Conservation (phyloP, 768 basidiomycete genomes). For the Lactarius evosmus region DNA sequence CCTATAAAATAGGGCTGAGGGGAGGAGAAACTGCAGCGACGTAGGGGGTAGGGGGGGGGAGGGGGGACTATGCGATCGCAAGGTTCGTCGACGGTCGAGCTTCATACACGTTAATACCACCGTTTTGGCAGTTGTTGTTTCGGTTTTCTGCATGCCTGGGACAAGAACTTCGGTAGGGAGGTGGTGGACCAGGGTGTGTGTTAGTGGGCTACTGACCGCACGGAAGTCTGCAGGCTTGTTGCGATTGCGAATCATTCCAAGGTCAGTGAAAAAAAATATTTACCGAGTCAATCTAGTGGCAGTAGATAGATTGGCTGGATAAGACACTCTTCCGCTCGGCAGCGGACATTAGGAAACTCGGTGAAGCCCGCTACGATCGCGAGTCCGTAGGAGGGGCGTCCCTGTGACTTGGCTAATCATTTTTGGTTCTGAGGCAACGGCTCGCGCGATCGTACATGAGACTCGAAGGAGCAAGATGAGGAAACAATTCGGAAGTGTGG, state of each 20-base stretch:
- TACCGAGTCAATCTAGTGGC: constrained; percentile 3
- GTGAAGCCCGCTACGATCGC: constrained; percentile 3
- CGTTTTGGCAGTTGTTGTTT: background rate
- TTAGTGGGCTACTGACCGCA: constrained; percentile 5
- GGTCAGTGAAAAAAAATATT: constrained; percentile 5
- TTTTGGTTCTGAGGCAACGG: background rate
- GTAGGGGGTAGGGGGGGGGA: background rate
- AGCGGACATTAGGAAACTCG: background rate
- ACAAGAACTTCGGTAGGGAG: background rate
- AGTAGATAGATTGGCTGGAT: background rate
- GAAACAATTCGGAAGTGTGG: constrained; percentile 9
- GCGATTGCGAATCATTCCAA: background rate
- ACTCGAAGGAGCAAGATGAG: constrained; percentile 7
- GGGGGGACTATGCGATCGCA: background rate
- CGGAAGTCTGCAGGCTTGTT: constrained; percentile 18
- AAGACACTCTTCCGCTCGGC: background rate
- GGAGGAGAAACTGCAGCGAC: background rate
- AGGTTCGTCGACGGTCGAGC: background rate
- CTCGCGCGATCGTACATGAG: constrained; percentile 19
- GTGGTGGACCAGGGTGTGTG: too few species aligned
- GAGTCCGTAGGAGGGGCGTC: background rate
- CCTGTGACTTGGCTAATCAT: constrained; percentile 6
- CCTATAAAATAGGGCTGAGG: constrained; percentile 9
- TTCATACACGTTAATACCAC: background rate
- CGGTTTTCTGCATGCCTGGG: background rate